These are phyloP conservation scores for Tetragonia tetragonoides DNA, from an alignment of 148 eudicot genomes.

Conservation along the genomic window DNA sequence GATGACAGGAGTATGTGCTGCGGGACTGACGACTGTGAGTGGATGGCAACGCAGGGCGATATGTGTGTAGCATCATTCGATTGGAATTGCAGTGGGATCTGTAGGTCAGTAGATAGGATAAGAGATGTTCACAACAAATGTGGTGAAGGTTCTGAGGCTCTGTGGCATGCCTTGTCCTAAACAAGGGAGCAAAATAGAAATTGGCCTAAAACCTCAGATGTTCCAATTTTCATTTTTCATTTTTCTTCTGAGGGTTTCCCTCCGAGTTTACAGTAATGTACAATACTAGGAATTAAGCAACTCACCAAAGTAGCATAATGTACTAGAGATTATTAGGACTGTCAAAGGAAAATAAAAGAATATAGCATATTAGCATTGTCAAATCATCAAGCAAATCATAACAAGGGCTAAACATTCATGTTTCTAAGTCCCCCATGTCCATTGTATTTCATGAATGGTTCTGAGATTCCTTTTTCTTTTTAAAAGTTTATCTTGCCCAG, in stretches of 20 bases:
- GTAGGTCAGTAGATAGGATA: conserved; percentile 40
- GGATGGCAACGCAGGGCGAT: conserved; percentile 37
- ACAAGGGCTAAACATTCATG: too few species aligned
- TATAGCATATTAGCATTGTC: too few species aligned
- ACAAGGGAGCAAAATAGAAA: neutral
- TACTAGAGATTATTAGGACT: neutral
- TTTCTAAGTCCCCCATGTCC: too few species aligned
- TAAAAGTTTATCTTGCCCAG: too few species aligned
- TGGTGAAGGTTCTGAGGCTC: conserved; percentile 32
- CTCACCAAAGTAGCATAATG: conserved; percentile 7
- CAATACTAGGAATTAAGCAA: neutral
- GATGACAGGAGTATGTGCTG: conserved; percentile 54
- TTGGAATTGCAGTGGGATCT: conserved; percentile 48
- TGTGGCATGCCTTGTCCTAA: conserved; percentile 17
- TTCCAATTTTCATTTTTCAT: too few species aligned
- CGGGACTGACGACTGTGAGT: conserved; percentile 40
- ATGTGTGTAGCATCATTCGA: conserved; percentile 44
- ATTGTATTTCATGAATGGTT: too few species aligned
- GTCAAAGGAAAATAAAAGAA: too few species aligned
- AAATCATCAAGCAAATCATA: too few species aligned
- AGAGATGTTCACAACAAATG: conserved; percentile 41
- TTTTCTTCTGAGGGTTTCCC: neutral
- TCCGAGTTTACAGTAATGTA: neutral
- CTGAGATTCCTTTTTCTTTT: too few species aligned
- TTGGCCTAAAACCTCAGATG: neutral